Percentiles rank a stretch among this genome's conserved stretches.
Conservation (phyloP, 805 yeast species). For the Hanseniaspora mollemarum region DNA sequence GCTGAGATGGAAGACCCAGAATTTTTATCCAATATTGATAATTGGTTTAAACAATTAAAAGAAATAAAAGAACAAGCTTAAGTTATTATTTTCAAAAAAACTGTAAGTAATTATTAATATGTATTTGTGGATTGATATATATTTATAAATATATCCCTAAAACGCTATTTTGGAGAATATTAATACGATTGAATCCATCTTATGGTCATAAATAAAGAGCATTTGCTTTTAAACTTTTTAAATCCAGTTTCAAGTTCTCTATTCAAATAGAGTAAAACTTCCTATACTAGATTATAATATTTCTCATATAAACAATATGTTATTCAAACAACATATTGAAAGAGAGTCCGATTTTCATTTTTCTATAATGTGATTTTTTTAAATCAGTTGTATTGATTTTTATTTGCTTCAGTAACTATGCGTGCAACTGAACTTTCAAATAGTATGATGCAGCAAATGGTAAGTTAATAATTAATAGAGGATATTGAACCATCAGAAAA, state of each 20-base stretch:
- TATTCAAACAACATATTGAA: neutral
- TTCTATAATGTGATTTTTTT: neutral
- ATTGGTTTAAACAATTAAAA: neutral
- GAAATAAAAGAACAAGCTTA: neutral
- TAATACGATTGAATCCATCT: too few species aligned
- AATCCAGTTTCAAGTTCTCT: neutral
- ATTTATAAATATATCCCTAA: neutral
- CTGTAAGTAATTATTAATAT: neutral
- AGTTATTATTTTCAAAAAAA: neutral
- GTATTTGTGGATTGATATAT: neutral
- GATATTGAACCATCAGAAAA: slow-evolving; percentile 61
- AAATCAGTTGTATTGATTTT: neutral
- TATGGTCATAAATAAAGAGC: too few species aligned
- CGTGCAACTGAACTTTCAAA: slow-evolving; percentile 28
- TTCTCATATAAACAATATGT: too few species aligned
- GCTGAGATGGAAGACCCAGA: slow-evolving; percentile 62
- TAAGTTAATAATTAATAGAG: slow-evolving; percentile 51
- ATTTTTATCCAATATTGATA: neutral
- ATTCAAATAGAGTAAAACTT: neutral
- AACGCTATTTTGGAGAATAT: too few species aligned
- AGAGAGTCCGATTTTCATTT: neutral
- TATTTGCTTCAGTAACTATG: too few species aligned
- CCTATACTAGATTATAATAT: too few species aligned
- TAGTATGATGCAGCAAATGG: slow-evolving; percentile 46
- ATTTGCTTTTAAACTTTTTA: too few species aligned